phyloP scores from a whole-genome alignment of 2,329 filamentous ascomycete species.

The Arthroderma sp. region DNA sequence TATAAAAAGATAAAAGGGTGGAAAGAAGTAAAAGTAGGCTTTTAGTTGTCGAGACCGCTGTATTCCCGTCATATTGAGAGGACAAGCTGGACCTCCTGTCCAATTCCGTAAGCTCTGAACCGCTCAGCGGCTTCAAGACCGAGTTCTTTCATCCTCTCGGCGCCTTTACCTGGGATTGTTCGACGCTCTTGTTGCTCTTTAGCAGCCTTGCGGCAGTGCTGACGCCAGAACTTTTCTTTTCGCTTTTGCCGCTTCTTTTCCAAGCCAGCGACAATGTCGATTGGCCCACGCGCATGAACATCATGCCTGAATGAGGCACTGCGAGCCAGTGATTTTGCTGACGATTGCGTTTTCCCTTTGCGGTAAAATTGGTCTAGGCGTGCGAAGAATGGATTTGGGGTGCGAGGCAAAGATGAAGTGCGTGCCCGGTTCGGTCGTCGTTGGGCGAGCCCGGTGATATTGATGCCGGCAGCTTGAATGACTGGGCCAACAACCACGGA shows the following conservation, averaged over 20 bases:
- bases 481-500: slow-evolving; percentile 29
- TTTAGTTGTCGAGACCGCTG: background rate
- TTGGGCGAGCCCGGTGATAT: slow-evolving; percentile 42
- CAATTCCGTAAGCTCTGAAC: slow-evolving; percentile 51
- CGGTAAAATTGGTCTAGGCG: slow-evolving; percentile 15
- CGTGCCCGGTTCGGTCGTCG: slow-evolving; percentile 57
- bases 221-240: slow-evolving; percentile 82
- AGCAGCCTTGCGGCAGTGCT: slow-evolving; percentile 71
- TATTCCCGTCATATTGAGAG: slow-evolving; percentile 38
- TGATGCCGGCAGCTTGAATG: slow-evolving; percentile 37
- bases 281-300: slow-evolving; percentile 72
- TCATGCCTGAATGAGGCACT: slow-evolving; percentile 26
- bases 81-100: slow-evolving; percentile 48
- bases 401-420: slow-evolving; percentile 77
- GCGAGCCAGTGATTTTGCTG: slow-evolving; percentile 7
- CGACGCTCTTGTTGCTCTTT: slow-evolving; percentile 50
- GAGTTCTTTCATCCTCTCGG: slow-evolving; percentile 84
- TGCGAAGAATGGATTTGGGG: slow-evolving; percentile 55
- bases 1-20: slow-evolving; percentile 6
- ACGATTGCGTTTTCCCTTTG: slow-evolving; percentile 18
- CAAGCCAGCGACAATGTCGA: slow-evolving; percentile 92
- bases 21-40: slow-evolving; percentile 1
- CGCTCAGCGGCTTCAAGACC: slow-evolving; percentile 81
- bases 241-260: slow-evolving; percentile 88
- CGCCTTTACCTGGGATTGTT: slow-evolving; percentile 64